Conservation (phyloP, 495 filamentous ascomycete genomes). For the Bacidia gigantensis region DNA sequence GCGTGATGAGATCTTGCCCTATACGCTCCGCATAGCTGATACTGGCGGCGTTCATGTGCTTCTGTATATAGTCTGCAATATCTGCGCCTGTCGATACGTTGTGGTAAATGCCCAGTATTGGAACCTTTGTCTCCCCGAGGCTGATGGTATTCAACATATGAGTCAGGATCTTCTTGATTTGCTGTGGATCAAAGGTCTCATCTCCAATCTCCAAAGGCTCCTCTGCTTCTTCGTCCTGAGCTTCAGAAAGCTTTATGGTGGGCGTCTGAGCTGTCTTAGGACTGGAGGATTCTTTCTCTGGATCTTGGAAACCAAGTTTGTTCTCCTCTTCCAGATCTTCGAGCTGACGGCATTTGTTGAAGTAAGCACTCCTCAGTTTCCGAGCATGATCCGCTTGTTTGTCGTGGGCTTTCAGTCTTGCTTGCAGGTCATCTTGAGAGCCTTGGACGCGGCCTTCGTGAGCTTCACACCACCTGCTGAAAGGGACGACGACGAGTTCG, state of each 20-base stretch:
- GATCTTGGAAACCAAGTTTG: conserved; percentile 89
- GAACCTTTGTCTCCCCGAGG: conserved; percentile 80
- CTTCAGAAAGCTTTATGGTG: conserved; percentile 46
- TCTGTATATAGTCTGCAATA: conserved; percentile 89
- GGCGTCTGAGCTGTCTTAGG: conserved; percentile 38
- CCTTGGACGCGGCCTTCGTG: conserved; percentile 82
- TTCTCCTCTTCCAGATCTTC: conserved; percentile 98
- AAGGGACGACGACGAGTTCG: conserved; percentile 86
- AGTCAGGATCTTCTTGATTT: conserved; percentile 75
- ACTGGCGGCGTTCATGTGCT: conserved; percentile 66
- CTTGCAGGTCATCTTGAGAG: conserved; percentile 85
- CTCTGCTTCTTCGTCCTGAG: conserved; percentile 43
- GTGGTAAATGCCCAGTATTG: conserved; percentile 86
- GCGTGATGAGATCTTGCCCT: conserved; percentile 78
- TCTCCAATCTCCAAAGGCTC: conserved; percentile 87
- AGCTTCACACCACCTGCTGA: conserved; percentile 86
- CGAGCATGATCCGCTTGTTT: conserved; percentile 79
- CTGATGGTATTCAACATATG: conserved; percentile 82
- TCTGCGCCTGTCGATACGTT: conserved; percentile 84
- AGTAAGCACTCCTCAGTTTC: conserved; percentile 90
- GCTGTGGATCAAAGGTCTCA: conserved; percentile 64
- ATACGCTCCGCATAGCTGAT: conserved; percentile 84
- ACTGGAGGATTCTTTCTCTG: conserved; percentile 37
- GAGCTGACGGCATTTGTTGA: conserved; percentile 93
- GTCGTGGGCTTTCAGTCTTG: conserved; percentile 79